Base-by-base conservation (phyloP, 371 early-diverging fungal species). In the Mucor piriformis region DNA sequence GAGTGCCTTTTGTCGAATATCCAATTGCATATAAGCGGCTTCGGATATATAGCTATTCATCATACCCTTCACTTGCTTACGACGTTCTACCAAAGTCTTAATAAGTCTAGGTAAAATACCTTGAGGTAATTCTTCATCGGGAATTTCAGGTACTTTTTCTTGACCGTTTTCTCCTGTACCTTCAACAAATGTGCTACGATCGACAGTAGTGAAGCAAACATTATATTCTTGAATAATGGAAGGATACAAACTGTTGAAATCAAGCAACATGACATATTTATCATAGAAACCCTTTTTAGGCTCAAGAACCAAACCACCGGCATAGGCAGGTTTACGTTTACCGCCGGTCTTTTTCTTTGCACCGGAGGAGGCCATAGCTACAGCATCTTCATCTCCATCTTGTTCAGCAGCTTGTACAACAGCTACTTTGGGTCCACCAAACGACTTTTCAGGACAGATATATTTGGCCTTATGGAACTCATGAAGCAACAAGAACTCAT, bases 191-290 rank as follows among this genome's bases (percentile, higher is more conserved):
- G 54, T 11, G 37, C 33, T 65, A 16, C 94, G 82, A 33, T 88
- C 83, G 3, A 98, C 93, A 0, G 99, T 99, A 10, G 99, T 98
- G 70, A 99, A 99, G 80, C 99, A 99, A 47, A 99, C 93, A 75
- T 99, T 99, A 83, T 90, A 99, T 78, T 99, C 99, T 73, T 97
- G 99, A 66, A 99, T 99, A 59, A 99, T 99, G 21, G 99, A 98
- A 44, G 99, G 99, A 67, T 99, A 99, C 84, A 99, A 86, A 78
- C 95, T 94, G 88, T 99, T 99, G 85, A 99, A 99, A 84, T 99
- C 99, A 42, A 99, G 81, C 46, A 99, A 77, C 35, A 99, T 72
- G 5, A 99, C 95, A 67, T 86, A 94, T 59, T 92, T 94, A 70
- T 99, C 97, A 72, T 99, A 99, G 57, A 98, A 91, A 0, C 99